phyloP scores from a whole-genome alignment of 108 stramenopile species.

The Schizochytrium sp. region DNA sequence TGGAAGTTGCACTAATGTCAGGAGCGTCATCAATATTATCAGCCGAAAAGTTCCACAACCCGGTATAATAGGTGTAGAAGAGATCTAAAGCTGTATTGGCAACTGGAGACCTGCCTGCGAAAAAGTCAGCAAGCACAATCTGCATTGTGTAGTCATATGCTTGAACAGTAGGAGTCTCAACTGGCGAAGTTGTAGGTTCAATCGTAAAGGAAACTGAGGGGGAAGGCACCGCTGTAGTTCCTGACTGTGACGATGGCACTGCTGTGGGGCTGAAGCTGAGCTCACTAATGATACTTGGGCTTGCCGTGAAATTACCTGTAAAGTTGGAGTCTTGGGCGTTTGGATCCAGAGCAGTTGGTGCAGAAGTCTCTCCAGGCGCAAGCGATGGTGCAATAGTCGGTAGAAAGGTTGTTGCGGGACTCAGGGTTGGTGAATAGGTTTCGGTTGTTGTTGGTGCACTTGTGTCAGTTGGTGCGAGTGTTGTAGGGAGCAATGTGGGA shows the following conservation, averaged over 20 bases:
- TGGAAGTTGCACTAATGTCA: not conserved
- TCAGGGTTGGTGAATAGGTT: not conserved
- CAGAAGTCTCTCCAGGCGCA: not conserved
- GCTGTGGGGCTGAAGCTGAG: too few species aligned
- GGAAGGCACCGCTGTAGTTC: too few species aligned
- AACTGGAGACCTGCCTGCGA: not conserved
- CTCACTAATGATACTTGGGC: too few species aligned
- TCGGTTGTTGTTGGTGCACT: not conserved
- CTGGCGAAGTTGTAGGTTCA: not conserved
- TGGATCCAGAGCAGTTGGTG: too few species aligned
- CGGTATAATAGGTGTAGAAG: constrained; percentile 1
- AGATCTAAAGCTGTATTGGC: not conserved
- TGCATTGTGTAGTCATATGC: not conserved
- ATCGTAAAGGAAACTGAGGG: too few species aligned
- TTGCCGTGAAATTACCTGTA: too few species aligned
- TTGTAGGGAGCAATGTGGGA: constrained; percentile 1
- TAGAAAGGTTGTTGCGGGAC: not conserved
- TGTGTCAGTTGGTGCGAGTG: not conserved
- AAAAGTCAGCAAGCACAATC: not conserved
- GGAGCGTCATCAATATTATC: not conserved
- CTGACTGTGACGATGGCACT: too few species aligned
- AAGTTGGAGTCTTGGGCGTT: too few species aligned
- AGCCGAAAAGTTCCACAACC: not conserved
- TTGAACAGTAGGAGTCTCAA: not conserved
- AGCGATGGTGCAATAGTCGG: not conserved